Evolutionary conservation across 164 flowering plant species (phyloP).

Genomic region (Platanus orientalis): DNA sequence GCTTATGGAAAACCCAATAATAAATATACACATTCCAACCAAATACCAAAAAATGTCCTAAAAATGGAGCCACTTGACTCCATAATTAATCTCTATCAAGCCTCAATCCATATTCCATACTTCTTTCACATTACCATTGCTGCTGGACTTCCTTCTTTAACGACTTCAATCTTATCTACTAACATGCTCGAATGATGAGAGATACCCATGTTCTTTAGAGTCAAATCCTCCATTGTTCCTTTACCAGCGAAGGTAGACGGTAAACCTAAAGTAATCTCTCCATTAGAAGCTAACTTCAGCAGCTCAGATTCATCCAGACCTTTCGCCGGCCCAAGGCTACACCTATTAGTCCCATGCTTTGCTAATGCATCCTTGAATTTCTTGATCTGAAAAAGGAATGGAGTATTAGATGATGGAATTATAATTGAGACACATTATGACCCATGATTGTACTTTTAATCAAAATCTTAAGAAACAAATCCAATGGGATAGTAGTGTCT

Average conservation of each 20-base stretch:
- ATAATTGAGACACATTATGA: too few species aligned
- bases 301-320: conserved; percentile 75
- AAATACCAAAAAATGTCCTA: background rate
- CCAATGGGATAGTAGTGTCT: conserved; percentile 12
- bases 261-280: conserved; percentile 33
- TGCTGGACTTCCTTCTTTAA: conserved; percentile 11
- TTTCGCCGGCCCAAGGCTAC: conserved; percentile 59
- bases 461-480: background rate
- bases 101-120: background rate
- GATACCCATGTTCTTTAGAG: conserved; percentile 11
- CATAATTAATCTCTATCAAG: background rate
- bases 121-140: conserved; percentile 6
- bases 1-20: conserved; percentile 6
- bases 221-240: conserved; percentile 28
- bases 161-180: conserved; percentile 3
- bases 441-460: background rate
- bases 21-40: background rate
- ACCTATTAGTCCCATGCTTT: conserved; percentile 50
- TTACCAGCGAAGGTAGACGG: conserved; percentile 8
- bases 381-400: conserved; percentile 46
- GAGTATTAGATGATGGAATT: background rate
- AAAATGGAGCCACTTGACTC: conserved; percentile 6
- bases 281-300: conserved; percentile 36
- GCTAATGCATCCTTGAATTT: conserved; percentile 81
- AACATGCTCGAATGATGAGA: conserved; percentile 12